These are phyloP conservation scores for Passalora sequoiae DNA, from an alignment of 2,329 filamentous ascomycete species.

Conservation along the genomic window DNA sequence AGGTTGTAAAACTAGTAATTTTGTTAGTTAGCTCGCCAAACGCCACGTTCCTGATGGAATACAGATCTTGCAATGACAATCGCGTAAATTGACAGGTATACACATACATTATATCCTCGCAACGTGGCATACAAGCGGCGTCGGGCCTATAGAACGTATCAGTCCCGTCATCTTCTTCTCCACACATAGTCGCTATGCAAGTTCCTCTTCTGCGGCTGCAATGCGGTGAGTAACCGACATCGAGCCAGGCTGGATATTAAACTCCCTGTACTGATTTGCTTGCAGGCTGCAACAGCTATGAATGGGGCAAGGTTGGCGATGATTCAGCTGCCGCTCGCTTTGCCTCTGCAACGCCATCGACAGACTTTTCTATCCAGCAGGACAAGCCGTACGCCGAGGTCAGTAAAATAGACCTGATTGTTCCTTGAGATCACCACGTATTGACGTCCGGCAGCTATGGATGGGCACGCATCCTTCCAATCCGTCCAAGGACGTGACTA, in stretches of 20 bases:
- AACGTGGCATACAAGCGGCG: no score
- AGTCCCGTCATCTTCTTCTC: no score
- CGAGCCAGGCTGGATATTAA: no score
- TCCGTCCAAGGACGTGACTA: conserved; percentile 81
- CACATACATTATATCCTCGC: no score
- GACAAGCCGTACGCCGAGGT: conserved; percentile 95
- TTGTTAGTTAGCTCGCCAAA: no score
- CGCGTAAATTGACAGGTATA: no score
- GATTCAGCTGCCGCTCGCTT: conserved; percentile 85
- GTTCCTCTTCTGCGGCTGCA: conserved; percentile 73
- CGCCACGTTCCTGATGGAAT: no score
- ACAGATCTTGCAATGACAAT: no score
- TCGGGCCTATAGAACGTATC: no score
- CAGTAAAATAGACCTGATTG: conserved; percentile 21
- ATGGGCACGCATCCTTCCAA: conserved; percentile 98
- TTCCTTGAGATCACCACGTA: background rate
- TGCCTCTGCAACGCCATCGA: conserved; percentile 74
- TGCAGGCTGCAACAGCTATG: conserved; percentile 96
- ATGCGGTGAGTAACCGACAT: conserved; percentile 59
- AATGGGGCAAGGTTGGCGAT: conserved; percentile 92
- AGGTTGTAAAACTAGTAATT: no score
- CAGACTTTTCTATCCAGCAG: conserved; percentile 69
- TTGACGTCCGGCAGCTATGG: conserved; percentile 88
- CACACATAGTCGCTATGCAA: no score
- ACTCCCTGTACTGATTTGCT: no score